phyloP scores from a whole-genome alignment of 2,329 filamentous ascomycete species.

The Penicillium sp. region DNA sequence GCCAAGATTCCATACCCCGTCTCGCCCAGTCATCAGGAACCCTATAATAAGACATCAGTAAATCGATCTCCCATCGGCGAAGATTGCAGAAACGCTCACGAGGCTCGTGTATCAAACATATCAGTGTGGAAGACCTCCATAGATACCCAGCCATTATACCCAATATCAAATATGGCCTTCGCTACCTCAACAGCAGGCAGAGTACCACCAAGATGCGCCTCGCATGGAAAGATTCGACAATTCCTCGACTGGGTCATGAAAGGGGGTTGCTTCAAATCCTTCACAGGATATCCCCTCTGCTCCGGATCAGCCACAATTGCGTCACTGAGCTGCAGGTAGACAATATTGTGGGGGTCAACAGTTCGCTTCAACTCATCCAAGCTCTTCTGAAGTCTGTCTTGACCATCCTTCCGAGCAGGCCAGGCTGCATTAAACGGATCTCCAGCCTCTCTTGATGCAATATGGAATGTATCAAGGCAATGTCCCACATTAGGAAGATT shows the following conservation, averaged over 20 bases:
- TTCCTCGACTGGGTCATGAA: slow-evolving; percentile 25
- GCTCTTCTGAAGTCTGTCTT: slow-evolving; percentile 6
- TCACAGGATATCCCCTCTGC: slow-evolving; percentile 15
- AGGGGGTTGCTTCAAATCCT: slow-evolving; percentile 17
- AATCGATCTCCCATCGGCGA: not conserved
- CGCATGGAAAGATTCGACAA: slow-evolving; percentile 23
- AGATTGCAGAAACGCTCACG: slow-evolving; percentile 1
- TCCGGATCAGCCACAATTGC: slow-evolving; percentile 17
- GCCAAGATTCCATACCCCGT: slow-evolving; percentile 11
- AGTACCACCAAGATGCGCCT: slow-evolving; percentile 12
- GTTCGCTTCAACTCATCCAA: slow-evolving; percentile 16
- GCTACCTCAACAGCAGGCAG: slow-evolving; percentile 18
- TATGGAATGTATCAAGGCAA: slow-evolving; percentile 76
- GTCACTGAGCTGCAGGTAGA: slow-evolving; percentile 23
- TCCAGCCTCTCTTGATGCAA: slow-evolving; percentile 36
- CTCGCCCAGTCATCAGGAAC: slow-evolving; percentile 10
- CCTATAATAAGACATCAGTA: not conserved
- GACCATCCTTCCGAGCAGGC: slow-evolving; percentile 10
- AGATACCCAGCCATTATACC: slow-evolving; percentile 17
- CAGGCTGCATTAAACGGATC: slow-evolving; percentile 17
- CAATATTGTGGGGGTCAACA: slow-evolving; percentile 10
- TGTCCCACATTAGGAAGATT: slow-evolving; percentile 70
- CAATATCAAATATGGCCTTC: slow-evolving; percentile 12
- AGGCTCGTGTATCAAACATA: slow-evolving; percentile 4
- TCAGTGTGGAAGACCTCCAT: slow-evolving; percentile 20